Base-by-base conservation (phyloP, 1,284 basidiomycete species). In the Ceratobasidium sp. region DNA sequence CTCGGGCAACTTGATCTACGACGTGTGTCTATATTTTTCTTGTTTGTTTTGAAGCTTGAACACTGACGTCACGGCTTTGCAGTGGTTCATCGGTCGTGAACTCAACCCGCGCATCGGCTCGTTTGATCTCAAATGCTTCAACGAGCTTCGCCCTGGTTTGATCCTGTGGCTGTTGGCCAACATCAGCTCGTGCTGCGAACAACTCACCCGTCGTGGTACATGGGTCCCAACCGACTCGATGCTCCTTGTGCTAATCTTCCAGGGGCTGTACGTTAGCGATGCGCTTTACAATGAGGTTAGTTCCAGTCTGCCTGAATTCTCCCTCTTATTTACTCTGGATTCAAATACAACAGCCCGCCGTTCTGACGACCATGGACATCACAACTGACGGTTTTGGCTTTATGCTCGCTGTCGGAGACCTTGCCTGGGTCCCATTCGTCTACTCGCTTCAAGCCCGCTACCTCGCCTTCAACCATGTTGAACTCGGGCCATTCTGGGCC, bases 331-430 rank as follows among this genome's bases (percentile, higher is more conserved):
- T 16, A 33, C 28, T 16, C 16, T 30, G 59, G n/a, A n/a, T n/a
- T n/a, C n/a, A n/a, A 1, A 23, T 11, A 9, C 21, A 36, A 38
- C 56, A 85, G 83, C 76, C 83, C 23, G 90, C 92, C 11, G 88
- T 99, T 78, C 86, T 99, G 75, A 96, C 93, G 9, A 95, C 93
- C 21, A 98, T 99, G 95, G 96, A 99, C 80, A 97, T 99, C 79
- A 96, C 91, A 8, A 94, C 94, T 33, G 97, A 99, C 77, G 96
- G 96, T 4, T 98, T 99, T 77, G 97, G 97, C 7, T 98, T 96
- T 86, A 99, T 99, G 97, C 89, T 99, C 38, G 83, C 94, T 2
- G 88, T 97, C 61, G 97, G 96, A 58, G 95, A 99, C 80, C 86
- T 98, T 28, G 83, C 89, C 21, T 98, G 95, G 92, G 92, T 99